Base-by-base conservation (phyloP, 1,284 basidiomycete genomes). In the Trichosporon sp. region DNA sequence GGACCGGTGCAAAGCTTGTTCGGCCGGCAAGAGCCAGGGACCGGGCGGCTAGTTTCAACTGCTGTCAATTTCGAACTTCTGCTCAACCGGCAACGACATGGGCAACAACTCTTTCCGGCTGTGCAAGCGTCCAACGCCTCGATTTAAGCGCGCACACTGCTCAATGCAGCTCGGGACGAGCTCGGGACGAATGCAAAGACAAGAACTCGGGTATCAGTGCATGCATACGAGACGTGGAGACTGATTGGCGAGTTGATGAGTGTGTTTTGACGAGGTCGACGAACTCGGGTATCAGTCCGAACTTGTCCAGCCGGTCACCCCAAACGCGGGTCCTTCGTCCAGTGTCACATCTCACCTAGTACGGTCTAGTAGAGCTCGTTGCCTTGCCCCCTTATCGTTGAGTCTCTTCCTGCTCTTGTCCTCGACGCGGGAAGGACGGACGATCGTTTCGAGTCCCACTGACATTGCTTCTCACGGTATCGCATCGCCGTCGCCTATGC, bases 131-230 rank as follows among this genome's bases (percentile, higher is more conserved):
- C 16, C 43, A 46, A 21, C 51, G 16, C 16, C 51, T 54, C 8
- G 3, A 16, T 54, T 54, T 54, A 54, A 54, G 51, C 51, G 51
- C 11, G 51, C 51, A 11, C 19, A 26, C 6, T 16, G 51, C 8
- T 1, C 26, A 4, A 19, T 54, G 51, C 21, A 54, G 51, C 51
- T 54, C 51, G 51, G 8, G 51, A 54, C 51, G 51, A 54, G 51
- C 51, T 54, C 51, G 51, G 51, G 19, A 19, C 51, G 51, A 54
- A 54, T 54, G 51, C 51, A 46, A n/a, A 19, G 3, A 10, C 10
- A 16, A 26, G 5, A 26, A 19, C 51, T 54, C 51, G 51, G 51
- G 51, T 54, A 54, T 54, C 51, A 54, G 51, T 54, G 51, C n/a
- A 54, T 54, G 51, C 51, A 54, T 19, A 10, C 51, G 51, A 26